Conservation (phyloP, 176 grass and related monocot genomes). For the Bolboschoenus planiculmis region DNA sequence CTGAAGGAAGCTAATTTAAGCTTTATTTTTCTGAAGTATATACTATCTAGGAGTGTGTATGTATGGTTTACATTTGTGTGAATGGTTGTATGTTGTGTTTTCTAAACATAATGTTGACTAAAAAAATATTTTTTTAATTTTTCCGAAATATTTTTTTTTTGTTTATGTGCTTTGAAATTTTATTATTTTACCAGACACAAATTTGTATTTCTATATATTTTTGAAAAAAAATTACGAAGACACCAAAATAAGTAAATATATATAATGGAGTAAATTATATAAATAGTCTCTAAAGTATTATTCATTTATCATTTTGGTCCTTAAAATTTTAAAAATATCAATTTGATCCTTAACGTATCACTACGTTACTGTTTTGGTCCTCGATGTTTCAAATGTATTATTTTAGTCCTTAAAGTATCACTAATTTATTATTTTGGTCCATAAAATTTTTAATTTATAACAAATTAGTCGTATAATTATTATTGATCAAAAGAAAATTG, state of each 20-base stretch:
- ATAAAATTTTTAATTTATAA: too few species aligned
- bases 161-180: neutral
- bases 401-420: too few species aligned
- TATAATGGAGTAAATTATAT: too few species aligned
- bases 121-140: neutral
- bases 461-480: too few species aligned
- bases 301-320: too few species aligned
- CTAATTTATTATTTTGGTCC: too few species aligned
- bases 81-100: neutral
- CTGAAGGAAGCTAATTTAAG: neutral
- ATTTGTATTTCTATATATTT: neutral
- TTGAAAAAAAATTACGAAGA: neutral
- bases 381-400: too few species aligned
- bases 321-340: too few species aligned
- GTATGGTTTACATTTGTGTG: neutral
- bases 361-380: too few species aligned
- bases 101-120: neutral
- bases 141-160: neutral
- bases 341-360: too few species aligned
- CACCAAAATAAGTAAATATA: neutral
- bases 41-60: neutral
- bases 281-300: too few species aligned
- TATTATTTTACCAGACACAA: neutral
- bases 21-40: neutral
- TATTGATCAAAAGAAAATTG: too few species aligned